These are phyloP conservation scores for Naganishia sp. DNA, from an alignment of 1,284 basidiomycete genomes.

Conservation along the genomic window DNA sequence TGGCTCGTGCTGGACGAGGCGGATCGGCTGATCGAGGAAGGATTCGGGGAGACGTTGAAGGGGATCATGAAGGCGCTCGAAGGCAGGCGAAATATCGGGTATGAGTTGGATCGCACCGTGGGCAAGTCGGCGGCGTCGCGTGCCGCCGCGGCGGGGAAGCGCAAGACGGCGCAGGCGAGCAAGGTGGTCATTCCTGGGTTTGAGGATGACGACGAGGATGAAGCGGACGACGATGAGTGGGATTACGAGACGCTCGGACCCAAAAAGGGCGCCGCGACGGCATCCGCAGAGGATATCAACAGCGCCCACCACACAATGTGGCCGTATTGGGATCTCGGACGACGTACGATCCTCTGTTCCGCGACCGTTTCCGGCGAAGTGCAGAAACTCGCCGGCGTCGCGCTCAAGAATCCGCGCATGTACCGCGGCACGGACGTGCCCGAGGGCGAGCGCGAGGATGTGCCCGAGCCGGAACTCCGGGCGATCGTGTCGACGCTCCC, in stretches of 20 bases:
- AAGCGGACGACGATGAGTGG: conserved; percentile 29
- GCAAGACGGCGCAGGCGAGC: conserved; percentile 15
- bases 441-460: conserved; percentile 33
- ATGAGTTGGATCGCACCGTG: conserved; percentile 61
- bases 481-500: conserved; percentile 25
- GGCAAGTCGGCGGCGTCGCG: conserved; percentile 4
- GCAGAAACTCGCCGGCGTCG: conserved; percentile 83
- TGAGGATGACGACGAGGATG: conserved; percentile 24
- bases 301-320: conserved; percentile 36
- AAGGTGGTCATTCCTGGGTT: conserved; percentile 29
- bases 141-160: conserved; percentile 56
- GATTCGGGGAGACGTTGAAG: conserved; percentile 65
- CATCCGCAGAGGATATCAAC: not conserved
- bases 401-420: conserved; percentile 62
- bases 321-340: conserved; percentile 69
- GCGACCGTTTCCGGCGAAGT: conserved; percentile 95
- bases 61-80: conserved; percentile 86
- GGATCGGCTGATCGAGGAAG: conserved; percentile 77
- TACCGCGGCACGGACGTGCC: conserved; percentile 48
- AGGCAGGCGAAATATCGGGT: conserved; percentile 70
- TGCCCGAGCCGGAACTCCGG: conserved; percentile 32
- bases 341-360: conserved; percentile 89
- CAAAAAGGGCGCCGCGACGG: conserved; percentile 3
- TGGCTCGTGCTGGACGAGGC: conserved; percentile 98
- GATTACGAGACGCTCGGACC: conserved; percentile 33